Base-by-base conservation (phyloP, 345 rosid species). In the Boechera retrofracta region DNA sequence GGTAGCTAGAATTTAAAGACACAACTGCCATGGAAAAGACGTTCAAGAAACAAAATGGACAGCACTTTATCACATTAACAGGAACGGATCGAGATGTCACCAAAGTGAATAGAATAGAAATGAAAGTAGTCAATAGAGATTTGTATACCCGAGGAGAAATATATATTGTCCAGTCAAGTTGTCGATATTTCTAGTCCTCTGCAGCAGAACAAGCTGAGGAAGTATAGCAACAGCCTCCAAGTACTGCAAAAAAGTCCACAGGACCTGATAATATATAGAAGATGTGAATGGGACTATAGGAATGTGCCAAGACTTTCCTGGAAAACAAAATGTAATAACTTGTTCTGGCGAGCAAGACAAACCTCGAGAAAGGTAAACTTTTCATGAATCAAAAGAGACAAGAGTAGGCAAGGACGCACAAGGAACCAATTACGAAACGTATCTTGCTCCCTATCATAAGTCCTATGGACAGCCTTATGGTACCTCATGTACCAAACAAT, bases 81-180 rank as follows among this genome's bases (percentile, higher is more conserved):
- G 24, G 24, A 21, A 21, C 24, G 24, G 24, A 21, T 21, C 24
- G 24, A 21, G 38, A 35, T 35, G 38, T 35, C 38, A 35, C 8
- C 24, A 35, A 35, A 35, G 38, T 35, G 38, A 35, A 21, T 21
- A 21, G 24, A 21, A 21, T 21, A 21, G 24, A 21, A 8, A 51
- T 8, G 5, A 51, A 51, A 18, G 12, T 13, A 13, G 16, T 13
- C 24, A 48, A 48, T 16, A 44, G 53, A 54, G 6, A 28, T 28
- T 11, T 54, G 16, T 12, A 70, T 87, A 91, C 96, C 97, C 97
- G n/a, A 91, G 93, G 56, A 91, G 89, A 78, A 91, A 87, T 10
- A 91, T 86, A 63, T 91, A 91, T 84, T 91, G 89, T 59, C 91
- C 97, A 0, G 97, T 91, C 84, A 91, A 83, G 86, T 91, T 89